Evolutionary conservation across 345 rosid species (phyloP), one percentile per base, ranked within the genome.

Genomic region (Litchi chinensis): DNA sequence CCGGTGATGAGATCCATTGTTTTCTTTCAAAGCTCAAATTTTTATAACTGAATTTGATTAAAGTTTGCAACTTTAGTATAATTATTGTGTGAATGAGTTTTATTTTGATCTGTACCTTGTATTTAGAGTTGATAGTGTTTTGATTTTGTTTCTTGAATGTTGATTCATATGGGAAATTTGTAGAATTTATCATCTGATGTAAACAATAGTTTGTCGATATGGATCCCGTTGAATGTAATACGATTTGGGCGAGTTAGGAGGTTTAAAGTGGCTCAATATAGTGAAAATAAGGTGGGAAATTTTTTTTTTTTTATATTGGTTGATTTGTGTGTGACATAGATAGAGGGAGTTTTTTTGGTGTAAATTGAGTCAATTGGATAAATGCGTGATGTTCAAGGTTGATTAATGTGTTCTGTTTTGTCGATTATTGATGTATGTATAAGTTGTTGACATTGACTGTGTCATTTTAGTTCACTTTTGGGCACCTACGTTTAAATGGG

Each of bases 401-500:
- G 43, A n/a, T 52, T 37, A 32, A 52, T 15, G 54, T 76, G 73
- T 76, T 67, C 12, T 19, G 10, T 37, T 60, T 76, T 19, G 32
- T 28, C 28, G 43, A 54, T n/a, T 67, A 21, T 76, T 54, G 22
- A 37, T 65, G 37, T 52, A 10, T 64, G 28, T 65, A 57, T 79
- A 24, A 62, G 2, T 64, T 63, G 62, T 32, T 13, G 28, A 19
- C 64, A 70, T 60, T 60, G 8, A n/a, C 11, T 65, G 16, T 67
- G 79, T 18, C 5, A 40, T 77, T 71, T 78, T 92, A 94, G 99
- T 95, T 88, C 98, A 93, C 82, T 95, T 95, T 77, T 95, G 97
- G 97, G 98, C 97, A 6, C 98, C 98, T 3, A 91, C 97, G 4
- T 95, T 95, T 70, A 95, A 95, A 79, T 93, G 98, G 98, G 97